These are phyloP conservation scores for Sanchytrium tribonematis DNA, from an alignment of 371 early-diverging fungal species.

Conservation along the genomic window DNA sequence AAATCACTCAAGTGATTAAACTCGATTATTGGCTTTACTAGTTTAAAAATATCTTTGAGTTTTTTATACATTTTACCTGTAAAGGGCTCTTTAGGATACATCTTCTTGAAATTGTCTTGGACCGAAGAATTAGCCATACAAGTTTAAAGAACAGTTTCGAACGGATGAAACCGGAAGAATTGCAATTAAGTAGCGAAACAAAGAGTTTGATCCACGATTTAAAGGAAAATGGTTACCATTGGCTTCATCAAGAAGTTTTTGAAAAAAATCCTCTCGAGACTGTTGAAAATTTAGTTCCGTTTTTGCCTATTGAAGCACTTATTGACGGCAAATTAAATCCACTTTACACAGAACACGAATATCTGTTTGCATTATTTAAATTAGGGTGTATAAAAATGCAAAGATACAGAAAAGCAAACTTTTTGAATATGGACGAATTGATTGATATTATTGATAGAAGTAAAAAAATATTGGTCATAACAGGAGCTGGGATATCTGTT, in stretches of 20 bases:
- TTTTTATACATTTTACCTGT: too few relatives aligned
- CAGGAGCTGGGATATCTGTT: conserved; percentile 80
- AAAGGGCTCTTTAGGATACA: too few relatives aligned
- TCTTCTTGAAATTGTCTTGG: too few relatives aligned
- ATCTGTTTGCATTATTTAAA: not conserved
- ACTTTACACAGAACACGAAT: not conserved
- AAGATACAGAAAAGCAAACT: not conserved
- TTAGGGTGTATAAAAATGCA: not conserved
- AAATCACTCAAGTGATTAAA: too few relatives aligned
- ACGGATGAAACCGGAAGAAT: too few relatives aligned
- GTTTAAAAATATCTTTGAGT: too few relatives aligned
- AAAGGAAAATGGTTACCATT: not conserved
- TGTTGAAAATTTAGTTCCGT: not conserved
- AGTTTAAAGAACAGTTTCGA: too few relatives aligned
- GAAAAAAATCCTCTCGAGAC: not conserved
- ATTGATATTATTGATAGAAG: conserved; percentile 29
- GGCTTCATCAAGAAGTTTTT: not conserved
- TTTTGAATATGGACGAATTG: conserved; percentile 18
- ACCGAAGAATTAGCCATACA: too few relatives aligned
- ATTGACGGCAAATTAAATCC: not conserved
- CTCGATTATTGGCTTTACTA: too few relatives aligned
- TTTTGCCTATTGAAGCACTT: not conserved
- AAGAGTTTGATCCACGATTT: not conserved
- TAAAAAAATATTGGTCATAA: conserved; percentile 56
- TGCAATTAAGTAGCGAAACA: not conserved